These are phyloP conservation scores for Fusarium longipes DNA, from an alignment of 2,329 filamentous ascomycete genomes.

Conservation along the genomic window DNA sequence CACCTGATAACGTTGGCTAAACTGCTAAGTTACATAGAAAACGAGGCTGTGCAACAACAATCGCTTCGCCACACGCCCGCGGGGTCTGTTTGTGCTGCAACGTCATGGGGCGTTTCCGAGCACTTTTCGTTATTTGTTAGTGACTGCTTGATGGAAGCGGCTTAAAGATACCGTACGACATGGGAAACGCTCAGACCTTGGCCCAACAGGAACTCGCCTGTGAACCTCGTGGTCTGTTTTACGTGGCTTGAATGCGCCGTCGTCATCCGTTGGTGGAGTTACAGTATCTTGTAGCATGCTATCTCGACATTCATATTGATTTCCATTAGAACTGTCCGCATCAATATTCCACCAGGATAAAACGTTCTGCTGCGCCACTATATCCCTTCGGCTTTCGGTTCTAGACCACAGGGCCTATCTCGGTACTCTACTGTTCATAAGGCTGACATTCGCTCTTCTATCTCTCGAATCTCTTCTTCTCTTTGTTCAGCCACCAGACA, in stretches of 20 bases:
- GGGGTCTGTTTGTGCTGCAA: constrained; percentile 13
- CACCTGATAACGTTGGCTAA: too few relatives aligned
- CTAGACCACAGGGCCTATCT: background rate
- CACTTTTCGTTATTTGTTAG: background rate
- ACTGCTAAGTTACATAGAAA: background rate
- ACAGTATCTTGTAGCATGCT: too few relatives aligned
- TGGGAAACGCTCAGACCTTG: constrained; percentile 3
- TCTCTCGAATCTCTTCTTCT: constrained; percentile 1
- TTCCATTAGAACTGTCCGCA: background rate
- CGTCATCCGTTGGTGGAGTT: background rate
- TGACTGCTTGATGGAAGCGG: background rate
- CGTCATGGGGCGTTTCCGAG: constrained; percentile 22
- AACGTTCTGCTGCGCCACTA: constrained; percentile 13
- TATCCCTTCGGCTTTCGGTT: background rate
- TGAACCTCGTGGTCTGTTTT: constrained; percentile 2
- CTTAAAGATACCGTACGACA: constrained; percentile 7
- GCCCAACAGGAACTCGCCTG: background rate
- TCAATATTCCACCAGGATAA: background rate
- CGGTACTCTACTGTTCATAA: constrained; percentile 12
- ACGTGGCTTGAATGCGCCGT: background rate
- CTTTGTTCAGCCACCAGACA: background rate
- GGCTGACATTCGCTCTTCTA: constrained; percentile 21
- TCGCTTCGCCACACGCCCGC: constrained; percentile 32
- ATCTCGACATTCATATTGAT: too few relatives aligned
- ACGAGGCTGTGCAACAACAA: constrained; percentile 29